Percentiles rank a stretch among this genome's conserved stretches.
These are phyloP conservation scores for Giardia muris DNA, from an alignment of 208 protist genomes.

Conservation along the genomic window DNA sequence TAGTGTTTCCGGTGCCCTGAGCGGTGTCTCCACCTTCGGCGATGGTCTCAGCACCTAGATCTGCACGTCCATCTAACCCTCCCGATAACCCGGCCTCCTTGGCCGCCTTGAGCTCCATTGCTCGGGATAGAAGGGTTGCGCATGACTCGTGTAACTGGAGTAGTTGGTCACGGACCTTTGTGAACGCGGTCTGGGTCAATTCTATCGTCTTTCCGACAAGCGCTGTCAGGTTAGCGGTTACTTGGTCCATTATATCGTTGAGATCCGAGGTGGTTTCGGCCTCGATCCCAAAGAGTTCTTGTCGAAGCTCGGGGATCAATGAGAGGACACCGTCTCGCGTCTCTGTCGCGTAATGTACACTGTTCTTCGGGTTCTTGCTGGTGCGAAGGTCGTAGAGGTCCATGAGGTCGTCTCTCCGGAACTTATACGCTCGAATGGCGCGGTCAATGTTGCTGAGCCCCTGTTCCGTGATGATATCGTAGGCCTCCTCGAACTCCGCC, in stretches of 20 bases:
- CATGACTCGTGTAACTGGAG: background rate
- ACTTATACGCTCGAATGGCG: background rate
- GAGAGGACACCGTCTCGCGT: background rate
- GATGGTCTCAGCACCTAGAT: background rate
- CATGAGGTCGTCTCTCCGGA: background rate
- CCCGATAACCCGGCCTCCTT: background rate
- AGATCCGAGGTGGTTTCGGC: background rate
- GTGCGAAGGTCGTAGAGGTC: background rate
- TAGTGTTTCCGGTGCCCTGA: background rate
- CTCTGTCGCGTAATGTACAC: background rate
- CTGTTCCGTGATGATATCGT: background rate
- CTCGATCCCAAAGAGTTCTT: background rate
- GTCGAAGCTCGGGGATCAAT: background rate
- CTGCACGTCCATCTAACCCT: background rate
- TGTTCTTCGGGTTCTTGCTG: background rate
- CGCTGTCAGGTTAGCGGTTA: background rate
- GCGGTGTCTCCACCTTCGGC: background rate
- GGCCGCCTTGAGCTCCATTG: background rate
- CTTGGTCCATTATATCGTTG: background rate
- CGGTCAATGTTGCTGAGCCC: background rate
- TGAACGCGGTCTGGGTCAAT: background rate
- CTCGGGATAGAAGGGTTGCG: background rate
- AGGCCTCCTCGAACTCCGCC: background rate
- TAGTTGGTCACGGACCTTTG: background rate
- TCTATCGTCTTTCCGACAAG: background rate